These are phyloP conservation scores for Aquilaria agallochum DNA, from an alignment of 441 rosid genomes.

Conservation along the genomic window DNA sequence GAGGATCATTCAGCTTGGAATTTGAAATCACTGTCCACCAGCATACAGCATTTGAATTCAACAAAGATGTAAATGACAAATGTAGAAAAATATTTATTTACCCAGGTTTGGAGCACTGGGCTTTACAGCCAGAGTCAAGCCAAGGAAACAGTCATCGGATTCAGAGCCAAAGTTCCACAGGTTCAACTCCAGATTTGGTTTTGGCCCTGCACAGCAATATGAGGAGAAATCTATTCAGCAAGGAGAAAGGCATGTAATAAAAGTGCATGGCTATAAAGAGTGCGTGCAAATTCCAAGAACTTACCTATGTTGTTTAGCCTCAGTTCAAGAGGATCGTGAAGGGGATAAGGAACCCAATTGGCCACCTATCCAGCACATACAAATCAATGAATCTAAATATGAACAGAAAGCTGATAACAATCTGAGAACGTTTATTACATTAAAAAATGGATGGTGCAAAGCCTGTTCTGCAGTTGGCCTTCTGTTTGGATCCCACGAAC, in stretches of 20 bases:
- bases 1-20: too few species aligned
- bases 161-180: slow-evolving; percentile 85
- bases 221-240: slow-evolving; percentile 4
- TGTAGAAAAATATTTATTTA: slow-evolving; percentile 21
- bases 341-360: slow-evolving; percentile 57
- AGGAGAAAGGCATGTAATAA: neutral
- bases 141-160: slow-evolving; percentile 89
- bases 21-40: too few species aligned
- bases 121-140: slow-evolving; percentile 82
- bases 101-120: slow-evolving; percentile 79
- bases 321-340: slow-evolving; percentile 72
- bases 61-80: slow-evolving; percentile 1
- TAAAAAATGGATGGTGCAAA: slow-evolving; percentile 85
- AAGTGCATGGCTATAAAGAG: neutral
- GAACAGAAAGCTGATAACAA: slow-evolving; percentile 12
- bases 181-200: slow-evolving; percentile 93
- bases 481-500: slow-evolving; percentile 88
- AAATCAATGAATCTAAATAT: slow-evolving; percentile 16
- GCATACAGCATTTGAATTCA: neutral
- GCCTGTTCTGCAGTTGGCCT: slow-evolving; percentile 96
- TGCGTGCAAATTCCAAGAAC: slow-evolving; percentile 10
- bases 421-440: slow-evolving; percentile 37
- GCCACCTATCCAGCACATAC: slow-evolving; percentile 43
- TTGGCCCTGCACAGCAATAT: slow-evolving; percentile 38
- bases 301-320: slow-evolving; percentile 73